phyloP scores from a whole-genome alignment of 192 early-diverging fungal species.

The Entomortierella chlamydospora region DNA sequence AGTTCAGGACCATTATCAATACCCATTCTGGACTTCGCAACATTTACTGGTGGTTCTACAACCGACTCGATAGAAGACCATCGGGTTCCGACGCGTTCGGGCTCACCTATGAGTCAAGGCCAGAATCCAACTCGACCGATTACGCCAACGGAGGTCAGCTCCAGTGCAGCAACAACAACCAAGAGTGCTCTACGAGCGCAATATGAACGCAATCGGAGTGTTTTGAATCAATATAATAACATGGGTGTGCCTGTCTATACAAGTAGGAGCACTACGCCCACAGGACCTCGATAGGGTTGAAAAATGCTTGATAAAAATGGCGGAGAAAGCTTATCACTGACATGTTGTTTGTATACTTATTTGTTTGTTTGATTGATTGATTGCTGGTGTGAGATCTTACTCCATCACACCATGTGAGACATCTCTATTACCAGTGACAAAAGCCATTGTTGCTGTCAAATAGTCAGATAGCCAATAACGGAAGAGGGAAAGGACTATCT shows the following conservation, averaged over 20 bases:
- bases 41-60: slow-evolving; percentile 28
- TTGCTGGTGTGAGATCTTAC: too few species aligned
- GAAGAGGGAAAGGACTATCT: too few species aligned
- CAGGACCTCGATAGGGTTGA: not conserved
- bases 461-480: too few species aligned
- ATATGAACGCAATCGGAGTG: slow-evolving; percentile 39
- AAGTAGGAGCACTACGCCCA: slow-evolving; percentile 1
- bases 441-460: too few species aligned
- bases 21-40: slow-evolving; percentile 48
- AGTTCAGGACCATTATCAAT: slow-evolving; percentile 10
- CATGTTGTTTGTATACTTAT: too few species aligned
- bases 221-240: slow-evolving; percentile 34
- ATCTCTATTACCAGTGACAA: too few species aligned
- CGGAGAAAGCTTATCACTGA: too few species aligned
- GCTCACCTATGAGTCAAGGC: not conserved
- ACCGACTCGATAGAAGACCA: not conserved
- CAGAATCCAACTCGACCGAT: not conserved
- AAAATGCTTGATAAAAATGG: too few species aligned
- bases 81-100: not conserved
- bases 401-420: too few species aligned
- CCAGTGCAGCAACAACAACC: slow-evolving; percentile 6
- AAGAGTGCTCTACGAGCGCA: slow-evolving; percentile 30
- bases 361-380: too few species aligned
- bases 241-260: slow-evolving; percentile 27
- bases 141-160: slow-evolving; percentile 20